phyloP scores from a whole-genome alignment of 1,284 basidiomycete species.

The Cryptococcus neoformans region DNA sequence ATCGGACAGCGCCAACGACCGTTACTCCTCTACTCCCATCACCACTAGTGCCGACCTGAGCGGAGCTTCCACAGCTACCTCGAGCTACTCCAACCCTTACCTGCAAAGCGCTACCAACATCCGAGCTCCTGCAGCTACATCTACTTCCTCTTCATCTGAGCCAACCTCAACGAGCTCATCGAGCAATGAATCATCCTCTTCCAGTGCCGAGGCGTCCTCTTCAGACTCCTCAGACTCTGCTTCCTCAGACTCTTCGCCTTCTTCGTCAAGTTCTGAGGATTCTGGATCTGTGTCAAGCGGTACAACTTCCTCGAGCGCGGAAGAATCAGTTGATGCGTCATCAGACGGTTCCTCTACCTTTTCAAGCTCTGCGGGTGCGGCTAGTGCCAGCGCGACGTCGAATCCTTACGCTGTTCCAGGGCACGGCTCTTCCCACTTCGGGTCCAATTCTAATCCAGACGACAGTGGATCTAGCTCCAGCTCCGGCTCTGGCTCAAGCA shows the following conservation, averaged over 20 bases:
- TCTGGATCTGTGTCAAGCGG: background rate
- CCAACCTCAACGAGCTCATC: conserved; percentile 1
- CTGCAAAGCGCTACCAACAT: conserved; percentile 25
- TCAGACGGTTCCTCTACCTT: background rate
- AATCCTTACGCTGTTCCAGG: background rate
- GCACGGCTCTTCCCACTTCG: background rate
- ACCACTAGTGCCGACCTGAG: conserved; percentile 17
- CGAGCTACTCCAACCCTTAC: conserved; percentile 20
- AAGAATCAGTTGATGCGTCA: background rate
- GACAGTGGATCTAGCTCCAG: background rate
- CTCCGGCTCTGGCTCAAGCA: background rate
- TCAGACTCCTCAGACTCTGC: background rate
- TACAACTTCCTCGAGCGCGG: conserved; percentile 13
- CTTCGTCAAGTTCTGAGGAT: background rate
- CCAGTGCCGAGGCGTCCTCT: conserved; percentile 9
- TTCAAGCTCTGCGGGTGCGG: background rate
- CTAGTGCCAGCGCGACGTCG: background rate
- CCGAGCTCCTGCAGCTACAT: conserved; percentile 17
- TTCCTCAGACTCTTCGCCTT: conserved; percentile 2
- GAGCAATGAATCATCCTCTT: conserved; percentile 6
- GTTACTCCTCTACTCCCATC: conserved; percentile 11
- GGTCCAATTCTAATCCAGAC: background rate
- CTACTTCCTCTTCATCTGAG: conserved; percentile 7
- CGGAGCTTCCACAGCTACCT: conserved; percentile 2
- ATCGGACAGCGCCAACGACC: background rate